These are phyloP conservation scores for Urostyla sp. DNA, from an alignment of 73 alveolate genomes.

Conservation along the genomic window DNA sequence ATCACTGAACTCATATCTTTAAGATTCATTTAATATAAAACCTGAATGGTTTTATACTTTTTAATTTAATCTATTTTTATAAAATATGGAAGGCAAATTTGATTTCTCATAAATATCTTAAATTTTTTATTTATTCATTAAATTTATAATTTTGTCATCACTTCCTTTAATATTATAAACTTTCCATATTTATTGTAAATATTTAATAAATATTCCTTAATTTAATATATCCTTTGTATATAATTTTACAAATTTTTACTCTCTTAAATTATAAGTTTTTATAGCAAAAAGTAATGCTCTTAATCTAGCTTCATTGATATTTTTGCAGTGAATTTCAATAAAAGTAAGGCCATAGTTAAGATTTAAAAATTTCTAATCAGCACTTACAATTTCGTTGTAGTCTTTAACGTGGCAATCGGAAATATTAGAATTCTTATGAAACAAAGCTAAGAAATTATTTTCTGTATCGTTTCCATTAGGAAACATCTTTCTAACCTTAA, in stretches of 20 bases:
- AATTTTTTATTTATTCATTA: neutral
- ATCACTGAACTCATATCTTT: neutral
- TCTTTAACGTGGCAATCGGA: neutral
- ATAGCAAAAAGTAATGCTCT: constrained; percentile 61
- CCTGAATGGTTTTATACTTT: neutral
- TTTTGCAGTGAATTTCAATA: constrained; percentile 14
- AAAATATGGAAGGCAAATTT: neutral
- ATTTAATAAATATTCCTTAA: constrained; percentile 29
- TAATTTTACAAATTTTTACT: constrained; percentile 40
- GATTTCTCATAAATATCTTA: neutral
- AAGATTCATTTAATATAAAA: neutral
- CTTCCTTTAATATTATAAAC: neutral
- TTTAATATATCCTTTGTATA: constrained; percentile 33
- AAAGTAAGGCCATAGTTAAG: constrained; percentile 46
- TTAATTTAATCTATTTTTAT: neutral
- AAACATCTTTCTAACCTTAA: neutral
- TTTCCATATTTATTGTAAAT: constrained; percentile 22
- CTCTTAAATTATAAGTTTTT: constrained; percentile 38
- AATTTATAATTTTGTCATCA: neutral
- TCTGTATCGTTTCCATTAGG: neutral
- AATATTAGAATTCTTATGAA: constrained; percentile 25
- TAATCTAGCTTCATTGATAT: constrained; percentile 48
- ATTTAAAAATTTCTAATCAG: constrained; percentile 18
- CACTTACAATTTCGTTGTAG: constrained; percentile 46
- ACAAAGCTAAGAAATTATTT: neutral